Conservation (phyloP, 352 stramenopile species). For the Discostella stelligera region DNA sequence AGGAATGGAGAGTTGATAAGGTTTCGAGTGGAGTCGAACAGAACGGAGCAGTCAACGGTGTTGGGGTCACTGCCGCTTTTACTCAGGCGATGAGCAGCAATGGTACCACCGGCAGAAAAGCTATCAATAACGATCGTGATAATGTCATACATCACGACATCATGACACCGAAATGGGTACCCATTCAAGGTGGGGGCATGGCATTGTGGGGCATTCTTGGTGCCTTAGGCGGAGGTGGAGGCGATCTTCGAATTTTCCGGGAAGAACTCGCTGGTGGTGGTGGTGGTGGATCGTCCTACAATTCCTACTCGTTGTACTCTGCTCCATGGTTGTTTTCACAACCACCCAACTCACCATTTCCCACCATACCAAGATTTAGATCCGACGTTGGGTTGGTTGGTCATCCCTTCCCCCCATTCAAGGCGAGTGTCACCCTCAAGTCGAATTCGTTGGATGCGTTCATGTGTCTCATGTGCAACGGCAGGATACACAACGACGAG, state of each 20-base stretch:
- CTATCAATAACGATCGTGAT: constrained; percentile 12
- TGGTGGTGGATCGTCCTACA: neutral
- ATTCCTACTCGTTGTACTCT: constrained; percentile 15
- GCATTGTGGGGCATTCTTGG: constrained; percentile 45
- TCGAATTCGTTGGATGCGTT: constrained; percentile 72
- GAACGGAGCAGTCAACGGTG: neutral
- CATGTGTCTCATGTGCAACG: constrained; percentile 77
- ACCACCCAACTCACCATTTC: constrained; percentile 20
- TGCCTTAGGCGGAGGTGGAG: constrained; percentile 43
- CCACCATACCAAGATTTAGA: constrained; percentile 26
- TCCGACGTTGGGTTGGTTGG: constrained; percentile 37
- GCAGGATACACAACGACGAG: constrained; percentile 25
- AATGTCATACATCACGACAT: constrained; percentile 23
- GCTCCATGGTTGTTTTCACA: constrained; percentile 13
- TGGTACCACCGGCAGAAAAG: constrained; percentile 3
- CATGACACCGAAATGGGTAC: constrained; percentile 53
- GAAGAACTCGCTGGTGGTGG: constrained; percentile 52
- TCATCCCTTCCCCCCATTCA: constrained; percentile 58
- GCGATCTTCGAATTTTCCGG: constrained; percentile 66
- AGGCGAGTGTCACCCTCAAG: constrained; percentile 65
- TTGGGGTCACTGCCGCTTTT: neutral
- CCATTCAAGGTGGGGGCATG: constrained; percentile 57
- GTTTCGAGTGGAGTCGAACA: neutral
- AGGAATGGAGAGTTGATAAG: constrained; percentile 11
- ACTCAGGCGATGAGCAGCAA: neutral